Percentiles rank a stretch among this genome's conserved stretches.
These are phyloP conservation scores for Asclepias syriaca DNA, from an alignment of 257 asterid genomes.

Conservation along the genomic window DNA sequence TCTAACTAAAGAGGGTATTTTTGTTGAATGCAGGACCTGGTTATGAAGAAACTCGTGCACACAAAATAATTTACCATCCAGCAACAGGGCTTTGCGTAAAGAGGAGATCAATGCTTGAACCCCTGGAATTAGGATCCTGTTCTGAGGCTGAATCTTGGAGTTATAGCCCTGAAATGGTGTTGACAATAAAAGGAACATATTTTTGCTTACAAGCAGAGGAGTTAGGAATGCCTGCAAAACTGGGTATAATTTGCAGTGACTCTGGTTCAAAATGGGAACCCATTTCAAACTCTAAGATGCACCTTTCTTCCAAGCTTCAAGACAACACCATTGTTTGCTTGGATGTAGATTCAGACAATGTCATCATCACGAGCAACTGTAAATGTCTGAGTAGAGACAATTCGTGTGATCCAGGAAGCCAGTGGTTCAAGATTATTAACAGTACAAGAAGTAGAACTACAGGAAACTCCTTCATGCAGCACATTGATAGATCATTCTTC, in stretches of 20 bases:
- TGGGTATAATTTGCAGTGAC: constrained; percentile 47
- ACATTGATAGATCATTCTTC: constrained; percentile 27
- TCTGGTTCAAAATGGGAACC: constrained; percentile 64
- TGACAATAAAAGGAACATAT: constrained; percentile 58
- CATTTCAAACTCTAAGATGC: constrained; percentile 85
- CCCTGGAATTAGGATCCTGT: constrained; percentile 73
- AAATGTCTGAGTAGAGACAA: constrained; percentile 56
- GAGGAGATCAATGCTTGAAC: constrained; percentile 38
- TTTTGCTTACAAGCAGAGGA: constrained; percentile 65
- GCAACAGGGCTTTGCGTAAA: constrained; percentile 68
- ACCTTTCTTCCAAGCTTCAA: constrained; percentile 58
- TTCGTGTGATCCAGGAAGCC: constrained; percentile 81
- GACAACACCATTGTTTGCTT: constrained; percentile 63
- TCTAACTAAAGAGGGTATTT: too few species aligned
- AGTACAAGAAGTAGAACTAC: constrained; percentile 52
- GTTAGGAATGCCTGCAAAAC: constrained; percentile 64
- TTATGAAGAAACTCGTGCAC: constrained; percentile 35
- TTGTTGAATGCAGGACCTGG: constrained; percentile 70
- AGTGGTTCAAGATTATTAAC: constrained; percentile 89
- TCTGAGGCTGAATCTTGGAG: constrained; percentile 71
- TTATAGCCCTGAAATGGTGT: constrained; percentile 44
- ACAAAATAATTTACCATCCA: constrained; percentile 74
- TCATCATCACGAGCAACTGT: constrained; percentile 59
- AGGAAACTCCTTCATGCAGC: constrained; percentile 14
- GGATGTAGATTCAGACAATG: constrained; percentile 59